Evolutionary conservation across 2,329 filamentous ascomycete genomes (phyloP), one percentile per base, ranked within the genome.

Genomic region (Xylariaceae sp.): DNA sequence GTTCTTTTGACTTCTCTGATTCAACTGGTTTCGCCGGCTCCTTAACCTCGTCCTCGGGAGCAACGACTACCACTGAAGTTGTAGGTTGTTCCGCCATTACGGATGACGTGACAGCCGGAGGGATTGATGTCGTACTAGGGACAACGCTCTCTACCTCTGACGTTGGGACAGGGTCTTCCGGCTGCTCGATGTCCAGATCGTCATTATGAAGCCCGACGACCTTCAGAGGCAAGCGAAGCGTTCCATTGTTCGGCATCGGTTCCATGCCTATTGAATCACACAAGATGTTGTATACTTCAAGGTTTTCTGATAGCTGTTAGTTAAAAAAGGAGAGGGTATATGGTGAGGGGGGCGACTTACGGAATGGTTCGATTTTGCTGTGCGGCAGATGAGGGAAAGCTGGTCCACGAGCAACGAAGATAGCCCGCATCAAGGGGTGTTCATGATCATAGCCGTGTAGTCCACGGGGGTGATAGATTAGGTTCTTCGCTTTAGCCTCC

Each of bases 361-460:
- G 92, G 72, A 97, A 97, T 2, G 81, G 79, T 37, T 89, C 85
- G 37, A 97, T 75, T 64, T 86, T 83, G 73, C 89, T 95, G 67
- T 94, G 92, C 0, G 89, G 86, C 45, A 83, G 77, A 68, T 97
- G 92, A 0, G 91, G 90, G 71, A 99, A 99, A 0, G 93, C 92
- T 3, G 94, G 94, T 0, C 94, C 94, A 45, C 90, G 81, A 1
- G 94, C 94, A 53, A 97, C 81, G 68, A 99, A 99, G 49, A 99
- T 95, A 0, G 94, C 93, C 45, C 94, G 81, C 94, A 99, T 99
- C 50, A 99, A 79, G 0, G 93, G 92, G 71, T 99, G 88, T 69
- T 96, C 88, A 68, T 96, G 88, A 71, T 99, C 94, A 71, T 97
- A 99, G 1, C 94, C 94, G 71, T 99, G 94, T 1, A 99, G 77